Percentiles rank a stretch among this genome's conserved stretches.
phyloP scores from a whole-genome alignment of 495 filamentous ascomycete genomes.

The Aspergillus baeticus region DNA sequence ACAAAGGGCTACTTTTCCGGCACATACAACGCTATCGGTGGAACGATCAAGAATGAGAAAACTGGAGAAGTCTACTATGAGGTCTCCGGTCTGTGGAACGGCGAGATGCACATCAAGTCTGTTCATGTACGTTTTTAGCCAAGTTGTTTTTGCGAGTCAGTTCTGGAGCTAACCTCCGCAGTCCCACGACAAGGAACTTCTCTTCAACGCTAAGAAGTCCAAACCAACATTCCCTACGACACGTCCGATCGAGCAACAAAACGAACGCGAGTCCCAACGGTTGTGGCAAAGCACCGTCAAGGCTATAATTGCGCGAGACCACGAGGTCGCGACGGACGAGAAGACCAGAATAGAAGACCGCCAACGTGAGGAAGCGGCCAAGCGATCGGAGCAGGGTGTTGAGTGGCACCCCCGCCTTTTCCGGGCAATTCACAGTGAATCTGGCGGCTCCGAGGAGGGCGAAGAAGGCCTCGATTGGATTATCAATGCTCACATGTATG shows the following conservation, averaged over 20 bases:
- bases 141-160: not conserved
- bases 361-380: constrained; percentile 85
- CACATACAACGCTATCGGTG: constrained; percentile 94
- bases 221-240: constrained; percentile 73
- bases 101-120: constrained; percentile 88
- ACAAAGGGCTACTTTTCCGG: constrained; percentile 97
- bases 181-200: constrained; percentile 82
- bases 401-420: constrained; percentile 92
- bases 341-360: constrained; percentile 92
- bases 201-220: constrained; percentile 82
- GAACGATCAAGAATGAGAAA: constrained; percentile 84
- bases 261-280: constrained; percentile 83
- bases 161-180: constrained; percentile 31
- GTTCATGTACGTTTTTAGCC: constrained; percentile 56
- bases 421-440: constrained; percentile 68
- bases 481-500: constrained; percentile 84
- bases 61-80: constrained; percentile 86
- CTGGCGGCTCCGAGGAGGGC: constrained; percentile 73
- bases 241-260: constrained; percentile 81
- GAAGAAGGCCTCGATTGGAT: constrained; percentile 93
- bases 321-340: constrained; percentile 87
- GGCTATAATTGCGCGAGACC: constrained; percentile 80
- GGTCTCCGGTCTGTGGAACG: constrained; percentile 88
- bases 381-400: constrained; percentile 73
- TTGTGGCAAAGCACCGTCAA: constrained; percentile 79